Percentiles rank a stretch among this genome's conserved stretches.
Conservation (phyloP, 2,329 filamentous ascomycete genomes). For the Zasmidium cellare region DNA sequence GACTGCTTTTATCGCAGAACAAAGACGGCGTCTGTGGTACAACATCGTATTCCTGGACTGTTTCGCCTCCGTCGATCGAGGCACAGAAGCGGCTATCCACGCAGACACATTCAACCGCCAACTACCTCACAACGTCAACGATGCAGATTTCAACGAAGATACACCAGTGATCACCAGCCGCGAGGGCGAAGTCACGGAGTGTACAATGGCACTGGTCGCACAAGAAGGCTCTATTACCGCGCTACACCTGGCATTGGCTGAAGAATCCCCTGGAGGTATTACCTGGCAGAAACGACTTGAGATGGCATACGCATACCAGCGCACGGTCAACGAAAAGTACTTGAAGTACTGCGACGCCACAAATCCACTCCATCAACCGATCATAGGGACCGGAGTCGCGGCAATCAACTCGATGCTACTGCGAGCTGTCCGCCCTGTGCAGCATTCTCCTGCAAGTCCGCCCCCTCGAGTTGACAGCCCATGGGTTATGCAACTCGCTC, state of each 20-base stretch:
- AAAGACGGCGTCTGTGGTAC: conserved; percentile 35
- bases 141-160: conserved; percentile 30
- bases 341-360: conserved; percentile 27
- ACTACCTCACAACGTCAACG: conserved; percentile 33
- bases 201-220: conserved; percentile 26
- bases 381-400: conserved; percentile 21
- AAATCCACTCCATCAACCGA: conserved; percentile 24
- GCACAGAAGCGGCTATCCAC: conserved; percentile 29
- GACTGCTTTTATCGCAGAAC: conserved; percentile 30
- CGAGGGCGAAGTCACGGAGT: conserved; percentile 31
- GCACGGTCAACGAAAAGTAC: conserved; percentile 25
- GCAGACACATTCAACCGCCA: conserved; percentile 24
- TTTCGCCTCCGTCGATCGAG: conserved; percentile 32
- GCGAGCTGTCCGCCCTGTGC: conserved; percentile 33
- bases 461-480: conserved; percentile 34
- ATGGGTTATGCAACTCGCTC: conserved; percentile 38
- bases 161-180: conserved; percentile 23
- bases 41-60: conserved; percentile 33
- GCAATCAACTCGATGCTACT: conserved; percentile 27
- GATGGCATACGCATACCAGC: conserved; percentile 26
- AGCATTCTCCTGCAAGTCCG: conserved; percentile 21
- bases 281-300: conserved; percentile 32
- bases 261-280: conserved; percentile 10
- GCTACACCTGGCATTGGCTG: conserved; percentile 17
- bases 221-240: conserved; percentile 17